These are phyloP conservation scores for Leucoagaricus sp. DNA, from an alignment of 1,284 basidiomycete genomes.

Conservation along the genomic window DNA sequence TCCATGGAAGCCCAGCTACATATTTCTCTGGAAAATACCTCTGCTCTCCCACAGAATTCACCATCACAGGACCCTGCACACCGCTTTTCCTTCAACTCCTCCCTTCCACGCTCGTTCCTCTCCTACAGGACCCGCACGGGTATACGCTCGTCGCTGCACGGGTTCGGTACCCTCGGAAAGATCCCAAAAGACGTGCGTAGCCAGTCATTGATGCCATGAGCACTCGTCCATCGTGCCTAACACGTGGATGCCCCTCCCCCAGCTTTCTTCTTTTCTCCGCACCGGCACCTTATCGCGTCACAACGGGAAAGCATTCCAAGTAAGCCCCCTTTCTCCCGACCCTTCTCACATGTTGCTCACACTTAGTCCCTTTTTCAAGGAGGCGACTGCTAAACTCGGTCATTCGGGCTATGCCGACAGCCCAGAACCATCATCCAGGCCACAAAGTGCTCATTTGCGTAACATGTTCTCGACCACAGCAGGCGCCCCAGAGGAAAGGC, in stretches of 20 bases:
- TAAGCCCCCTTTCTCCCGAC: constrained; percentile 20
- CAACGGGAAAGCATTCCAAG: constrained; percentile 25
- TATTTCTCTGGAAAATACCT: constrained; percentile 2
- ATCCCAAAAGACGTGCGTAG: constrained; percentile 35
- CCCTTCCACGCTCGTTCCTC: constrained; percentile 6
- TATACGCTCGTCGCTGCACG: constrained; percentile 17
- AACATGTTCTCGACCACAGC: constrained; percentile 24
- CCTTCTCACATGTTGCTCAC: constrained; percentile 20
- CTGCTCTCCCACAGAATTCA: constrained; percentile 5
- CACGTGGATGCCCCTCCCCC: constrained; percentile 40
- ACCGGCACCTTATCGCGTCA: constrained; percentile 36
- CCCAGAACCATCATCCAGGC: constrained; percentile 18
- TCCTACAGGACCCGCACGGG: not conserved
- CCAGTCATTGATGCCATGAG: constrained; percentile 14
- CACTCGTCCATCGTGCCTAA: constrained; percentile 34
- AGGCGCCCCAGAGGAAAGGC: constrained; percentile 34
- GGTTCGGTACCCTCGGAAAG: constrained; percentile 30
- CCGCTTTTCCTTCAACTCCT: not conserved
- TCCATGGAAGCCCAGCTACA: constrained; percentile 13
- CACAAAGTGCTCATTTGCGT: constrained; percentile 15
- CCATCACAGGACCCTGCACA: constrained; percentile 12
- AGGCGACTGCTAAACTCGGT: constrained; percentile 13
- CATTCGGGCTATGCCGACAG: constrained; percentile 34
- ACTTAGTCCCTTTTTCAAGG: constrained; percentile 3
- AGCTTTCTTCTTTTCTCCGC: constrained; percentile 40